These are phyloP conservation scores for Amanita muscaria DNA, from an alignment of 768 basidiomycete genomes.

Conservation along the genomic window DNA sequence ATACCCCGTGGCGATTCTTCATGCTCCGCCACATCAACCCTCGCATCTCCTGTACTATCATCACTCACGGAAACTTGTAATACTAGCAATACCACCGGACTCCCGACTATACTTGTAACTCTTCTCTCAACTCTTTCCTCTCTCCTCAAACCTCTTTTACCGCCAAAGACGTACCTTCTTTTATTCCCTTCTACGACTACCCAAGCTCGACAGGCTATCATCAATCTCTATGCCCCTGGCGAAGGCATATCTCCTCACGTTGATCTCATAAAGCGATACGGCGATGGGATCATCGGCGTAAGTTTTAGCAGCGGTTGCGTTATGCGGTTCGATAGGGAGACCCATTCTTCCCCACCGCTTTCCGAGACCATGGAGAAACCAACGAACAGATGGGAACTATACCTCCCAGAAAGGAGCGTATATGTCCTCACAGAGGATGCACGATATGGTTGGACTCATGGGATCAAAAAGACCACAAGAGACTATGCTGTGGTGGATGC, in stretches of 20 bases:
- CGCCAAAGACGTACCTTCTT: conserved; percentile 39
- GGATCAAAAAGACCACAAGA: conserved; percentile 54
- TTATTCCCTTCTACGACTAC: conserved; percentile 48
- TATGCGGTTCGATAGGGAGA: conserved; percentile 78
- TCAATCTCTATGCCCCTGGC: conserved; percentile 85
- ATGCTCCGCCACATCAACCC: conserved; percentile 9
- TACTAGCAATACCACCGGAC: conserved; percentile 24
- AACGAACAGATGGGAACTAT: conserved; percentile 39
- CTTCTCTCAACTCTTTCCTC: conserved; percentile 44
- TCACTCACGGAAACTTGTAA: background rate
- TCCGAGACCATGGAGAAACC: no score
- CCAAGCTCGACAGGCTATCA: conserved; percentile 71
- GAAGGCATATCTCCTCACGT: conserved; percentile 87
- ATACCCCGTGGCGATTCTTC: conserved; percentile 6
- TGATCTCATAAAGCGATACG: conserved; percentile 77
- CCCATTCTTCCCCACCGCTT: no score
- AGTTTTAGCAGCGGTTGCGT: conserved; percentile 74
- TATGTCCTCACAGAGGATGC: conserved; percentile 75
- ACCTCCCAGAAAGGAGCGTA: conserved; percentile 68
- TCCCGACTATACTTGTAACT: conserved; percentile 47
- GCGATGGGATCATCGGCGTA: conserved; percentile 84
- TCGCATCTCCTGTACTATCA: background rate
- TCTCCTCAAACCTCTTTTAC: conserved; percentile 42
- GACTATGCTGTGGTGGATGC: conserved; percentile 35
- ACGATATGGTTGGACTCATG: conserved; percentile 83